Percentiles rank a stretch among this genome's conserved stretches.
Conservation (phyloP, 163 green algal genomes). For the Chlamydomonas reinhardtii region DNA sequence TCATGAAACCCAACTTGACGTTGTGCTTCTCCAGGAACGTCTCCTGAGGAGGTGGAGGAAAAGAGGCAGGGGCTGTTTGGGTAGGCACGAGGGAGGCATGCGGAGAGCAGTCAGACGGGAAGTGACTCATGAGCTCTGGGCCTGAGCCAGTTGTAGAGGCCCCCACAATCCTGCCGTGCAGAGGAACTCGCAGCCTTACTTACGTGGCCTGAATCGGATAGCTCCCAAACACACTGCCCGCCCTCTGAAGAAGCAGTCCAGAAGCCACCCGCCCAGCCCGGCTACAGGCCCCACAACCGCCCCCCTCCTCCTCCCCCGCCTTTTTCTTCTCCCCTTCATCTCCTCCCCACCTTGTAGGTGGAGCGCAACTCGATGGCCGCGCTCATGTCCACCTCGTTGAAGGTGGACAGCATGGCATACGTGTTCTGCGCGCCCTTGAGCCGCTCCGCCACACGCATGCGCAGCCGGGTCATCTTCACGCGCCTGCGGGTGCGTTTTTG, state of each 20-base stretch:
- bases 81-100: not conserved
- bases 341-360: constrained; percentile 86
- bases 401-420: constrained; percentile 81
- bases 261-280: no score
- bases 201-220: no score
- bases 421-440: constrained; percentile 98
- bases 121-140: no score
- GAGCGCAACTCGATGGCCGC: constrained; percentile 92
- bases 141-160: no score
- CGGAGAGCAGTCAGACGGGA: no score
- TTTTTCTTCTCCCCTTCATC: not conserved
- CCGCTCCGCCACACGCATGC: constrained; percentile 92
- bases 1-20: constrained; percentile 99
- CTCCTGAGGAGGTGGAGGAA: constrained; percentile 80
- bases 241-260: no score
- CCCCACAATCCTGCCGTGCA: no score
- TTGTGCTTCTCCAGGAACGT: constrained; percentile 96
- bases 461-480: constrained; percentile 98
- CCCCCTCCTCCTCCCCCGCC: no score
- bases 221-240: no score
- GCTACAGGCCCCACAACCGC: no score
- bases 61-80: no score
- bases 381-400: constrained; percentile 96
- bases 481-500: constrained; percentile 58
- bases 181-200: no score